Base-by-base conservation (phyloP, 768 basidiomycete genomes). In the Sporobolomyces pararoseus region DNA sequence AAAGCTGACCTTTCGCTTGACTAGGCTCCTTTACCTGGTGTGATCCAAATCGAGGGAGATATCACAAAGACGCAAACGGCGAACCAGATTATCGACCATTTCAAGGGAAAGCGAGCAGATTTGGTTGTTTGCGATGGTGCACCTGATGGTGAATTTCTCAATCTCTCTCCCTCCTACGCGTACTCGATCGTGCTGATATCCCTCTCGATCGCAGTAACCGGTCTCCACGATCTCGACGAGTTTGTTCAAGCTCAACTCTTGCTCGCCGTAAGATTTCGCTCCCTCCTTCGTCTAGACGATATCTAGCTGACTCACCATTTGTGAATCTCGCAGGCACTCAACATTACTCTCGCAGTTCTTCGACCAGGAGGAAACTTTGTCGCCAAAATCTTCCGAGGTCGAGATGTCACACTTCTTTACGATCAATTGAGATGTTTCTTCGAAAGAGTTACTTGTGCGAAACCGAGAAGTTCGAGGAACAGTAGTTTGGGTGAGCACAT, bases 111-210 rank as follows among this genome's bases (percentile, higher is more conserved):
- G 17, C 76, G 78, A 47, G 81, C 82, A 1, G 80, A 83, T 63
- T 72, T 83, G 54, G 81, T 82, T 6, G 79, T 83, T n/a, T 83
- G 82, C 71, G 82, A 83, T 65, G 82, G 82, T 12, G 82, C 82
- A 19, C 82, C 82, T 19, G 82, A 83, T 71, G 81, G 81, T 80
- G 19, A 42, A 51, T 55, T 16, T 27, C 29, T 19, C 19, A n/a
- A n/a, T n/a, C n/a, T 49, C 34, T 35, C 17, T 13, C 21, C 16
- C 39, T 29, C n/a, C 3, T 52, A 32, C 23, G 10, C 29, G 29
- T 3, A 6, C 37, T 46, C 9, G 2, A 17, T 9, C 39, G 32
- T 7, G 17, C 12, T 52, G 47, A 12, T 23, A 25, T 19, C 31
- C 3, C 16, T 4, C 47, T 12, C 34, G 32, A 25, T 14, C 35